Percentiles rank a stretch among this genome's conserved stretches.
phyloP scores from a whole-genome alignment of 2,329 filamentous ascomycete species.

The Apiospora arundinis region DNA sequence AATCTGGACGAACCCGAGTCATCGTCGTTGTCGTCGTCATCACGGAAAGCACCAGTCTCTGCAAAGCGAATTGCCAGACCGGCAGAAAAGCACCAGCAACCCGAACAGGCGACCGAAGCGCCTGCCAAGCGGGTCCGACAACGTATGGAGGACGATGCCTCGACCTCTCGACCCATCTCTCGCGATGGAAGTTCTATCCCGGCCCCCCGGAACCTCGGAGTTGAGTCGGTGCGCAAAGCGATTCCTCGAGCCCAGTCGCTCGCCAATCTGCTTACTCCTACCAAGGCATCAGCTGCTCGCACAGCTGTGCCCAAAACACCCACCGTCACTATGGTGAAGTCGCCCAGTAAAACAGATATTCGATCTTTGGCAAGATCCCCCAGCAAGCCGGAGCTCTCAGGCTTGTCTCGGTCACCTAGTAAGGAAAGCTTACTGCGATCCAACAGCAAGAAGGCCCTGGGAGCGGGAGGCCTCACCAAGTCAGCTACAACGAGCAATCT shows the following conservation, averaged over 20 bases:
- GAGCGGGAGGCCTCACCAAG: conserved; percentile 48
- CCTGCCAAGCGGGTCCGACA: conserved; percentile 76
- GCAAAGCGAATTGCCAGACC: conserved; percentile 33
- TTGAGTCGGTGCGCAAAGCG: conserved; percentile 36
- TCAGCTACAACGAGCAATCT: conserved; percentile 58
- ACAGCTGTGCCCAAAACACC: conserved; percentile 60
- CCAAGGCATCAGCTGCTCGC: conserved; percentile 74
- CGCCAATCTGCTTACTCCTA: conserved; percentile 75
- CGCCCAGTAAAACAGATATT: conserved; percentile 57
- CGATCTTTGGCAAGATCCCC: conserved; percentile 48
- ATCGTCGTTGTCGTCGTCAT: conserved; percentile 27
- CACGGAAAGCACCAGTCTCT: conserved; percentile 43
- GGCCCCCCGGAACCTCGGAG: conserved; percentile 50
- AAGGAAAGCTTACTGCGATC: conserved; percentile 57
- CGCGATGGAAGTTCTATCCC: conserved; percentile 57
- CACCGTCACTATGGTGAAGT: conserved; percentile 60
- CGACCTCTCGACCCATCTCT: conserved; percentile 66
- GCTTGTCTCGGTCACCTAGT: conserved; percentile 45
- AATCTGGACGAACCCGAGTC: conserved; percentile 62
- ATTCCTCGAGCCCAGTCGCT: conserved; percentile 54
- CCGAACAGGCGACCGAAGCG: conserved; percentile 41
- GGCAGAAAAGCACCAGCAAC: conserved; percentile 32
- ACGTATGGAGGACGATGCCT: conserved; percentile 70
- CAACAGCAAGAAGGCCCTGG: conserved; percentile 33
- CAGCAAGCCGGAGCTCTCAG: conserved; percentile 51